phyloP scores from a whole-genome alignment of 1,284 basidiomycete species.

The Sanguinoderma infundibulare region DNA sequence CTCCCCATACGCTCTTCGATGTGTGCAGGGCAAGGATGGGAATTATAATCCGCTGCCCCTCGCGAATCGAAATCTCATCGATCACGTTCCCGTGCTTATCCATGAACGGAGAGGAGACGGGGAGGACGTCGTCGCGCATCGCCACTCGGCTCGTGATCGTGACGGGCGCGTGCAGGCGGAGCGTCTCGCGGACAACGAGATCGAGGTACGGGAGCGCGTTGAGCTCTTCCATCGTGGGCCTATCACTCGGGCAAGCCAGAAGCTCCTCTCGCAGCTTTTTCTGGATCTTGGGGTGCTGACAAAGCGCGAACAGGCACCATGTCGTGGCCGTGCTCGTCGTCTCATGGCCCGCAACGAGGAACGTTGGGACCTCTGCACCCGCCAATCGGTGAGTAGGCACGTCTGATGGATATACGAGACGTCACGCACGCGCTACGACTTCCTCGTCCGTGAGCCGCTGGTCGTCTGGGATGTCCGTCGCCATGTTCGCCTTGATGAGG shows the following conservation, averaged over 20 bases:
- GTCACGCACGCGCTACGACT: slow-evolving; percentile 53
- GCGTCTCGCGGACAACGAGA: slow-evolving; percentile 67
- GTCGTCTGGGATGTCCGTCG: slow-evolving; percentile 43
- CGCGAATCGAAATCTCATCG: slow-evolving; percentile 34
- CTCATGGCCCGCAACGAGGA: slow-evolving; percentile 77
- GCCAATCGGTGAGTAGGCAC: slow-evolving; percentile 18
- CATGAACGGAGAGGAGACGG: slow-evolving; percentile 35
- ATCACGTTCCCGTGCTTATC: slow-evolving; percentile 34
- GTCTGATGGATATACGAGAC: not conserved
- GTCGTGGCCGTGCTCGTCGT: slow-evolving; percentile 52
- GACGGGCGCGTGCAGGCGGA: slow-evolving; percentile 71
- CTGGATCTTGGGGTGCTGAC: slow-evolving; percentile 60
- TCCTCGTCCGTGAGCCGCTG: slow-evolving; percentile 58
- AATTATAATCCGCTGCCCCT: slow-evolving; percentile 51
- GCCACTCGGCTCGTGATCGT: slow-evolving; percentile 55
- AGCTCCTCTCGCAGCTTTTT: slow-evolving; percentile 73
- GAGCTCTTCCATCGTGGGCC: slow-evolving; percentile 59
- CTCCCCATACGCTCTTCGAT: slow-evolving; percentile 55
- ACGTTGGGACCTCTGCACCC: slow-evolving; percentile 30
- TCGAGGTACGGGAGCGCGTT: slow-evolving; percentile 65
- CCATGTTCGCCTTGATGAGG: slow-evolving; percentile 54
- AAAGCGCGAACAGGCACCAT: slow-evolving; percentile 71
- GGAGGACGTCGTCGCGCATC: slow-evolving; percentile 51
- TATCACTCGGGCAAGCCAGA: slow-evolving; percentile 38
- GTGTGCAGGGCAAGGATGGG: slow-evolving; percentile 55